These are phyloP conservation scores for Wickerhamomyces ciferrii DNA, from an alignment of 805 yeast species.

Conservation along the genomic window DNA sequence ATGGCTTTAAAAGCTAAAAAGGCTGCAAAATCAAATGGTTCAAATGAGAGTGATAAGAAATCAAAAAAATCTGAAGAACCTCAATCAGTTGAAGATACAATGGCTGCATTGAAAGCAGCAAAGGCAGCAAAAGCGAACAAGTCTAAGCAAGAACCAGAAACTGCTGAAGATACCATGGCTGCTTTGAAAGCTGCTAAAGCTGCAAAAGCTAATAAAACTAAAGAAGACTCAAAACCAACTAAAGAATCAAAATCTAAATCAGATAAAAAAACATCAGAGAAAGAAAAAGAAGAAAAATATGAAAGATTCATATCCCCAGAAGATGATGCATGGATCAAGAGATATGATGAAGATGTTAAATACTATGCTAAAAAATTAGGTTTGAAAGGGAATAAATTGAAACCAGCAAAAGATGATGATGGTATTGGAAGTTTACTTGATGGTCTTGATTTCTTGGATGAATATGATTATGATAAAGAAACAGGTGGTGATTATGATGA, in stretches of 20 bases:
- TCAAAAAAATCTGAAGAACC: conserved; percentile 18
- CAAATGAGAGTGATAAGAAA: conserved; percentile 14
- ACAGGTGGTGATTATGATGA: conserved; percentile 22
- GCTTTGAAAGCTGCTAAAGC: conserved; percentile 24
- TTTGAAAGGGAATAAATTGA: conserved; percentile 48
- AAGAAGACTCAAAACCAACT: conserved; percentile 8
- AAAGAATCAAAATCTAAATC: conserved; percentile 17
- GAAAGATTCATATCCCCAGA: conserved; percentile 30
- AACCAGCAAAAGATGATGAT: conserved; percentile 60
- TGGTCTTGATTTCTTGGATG: conserved; percentile 44
- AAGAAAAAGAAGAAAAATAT: conserved; percentile 8
- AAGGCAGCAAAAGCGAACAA: conserved; percentile 14
- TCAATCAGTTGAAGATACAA: conserved; percentile 34
- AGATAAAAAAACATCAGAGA: conserved; percentile 6
- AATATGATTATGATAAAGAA: conserved; percentile 26
- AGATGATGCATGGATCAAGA: conserved; percentile 42
- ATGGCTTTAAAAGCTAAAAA: conserved; percentile 33
- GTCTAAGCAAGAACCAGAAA: conserved; percentile 16
- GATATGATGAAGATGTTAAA: conserved; percentile 74
- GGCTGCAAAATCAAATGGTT: conserved; percentile 2
- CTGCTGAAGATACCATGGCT: conserved; percentile 30
- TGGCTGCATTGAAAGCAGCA: conserved; percentile 32
- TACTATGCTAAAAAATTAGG: conserved; percentile 84
- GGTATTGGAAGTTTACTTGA: conserved; percentile 78
- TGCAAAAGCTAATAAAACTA: conserved; percentile 11